Evolutionary conservation across 306 rosid species (phyloP).

Genomic region (Citrullus mucosospermus): DNA sequence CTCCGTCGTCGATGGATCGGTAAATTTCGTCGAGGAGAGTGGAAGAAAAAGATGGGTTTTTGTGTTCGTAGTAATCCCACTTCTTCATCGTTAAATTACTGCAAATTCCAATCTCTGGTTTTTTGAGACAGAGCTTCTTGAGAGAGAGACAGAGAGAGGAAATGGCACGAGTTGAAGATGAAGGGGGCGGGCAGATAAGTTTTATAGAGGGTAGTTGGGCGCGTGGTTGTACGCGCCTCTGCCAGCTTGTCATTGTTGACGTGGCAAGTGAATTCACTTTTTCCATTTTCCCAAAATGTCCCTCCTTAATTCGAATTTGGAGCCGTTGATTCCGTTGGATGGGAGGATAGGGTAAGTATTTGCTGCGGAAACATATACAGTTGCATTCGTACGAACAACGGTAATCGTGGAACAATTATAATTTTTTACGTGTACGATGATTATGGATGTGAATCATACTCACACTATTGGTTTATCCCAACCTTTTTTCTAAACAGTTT

Average conservation of each 20-base stretch:
- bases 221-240: constrained; percentile 35
- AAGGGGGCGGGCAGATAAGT: constrained; percentile 15
- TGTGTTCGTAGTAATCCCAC: constrained; percentile 7
- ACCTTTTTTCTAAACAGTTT: no score
- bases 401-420: no score
- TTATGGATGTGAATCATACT: no score
- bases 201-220: constrained; percentile 35
- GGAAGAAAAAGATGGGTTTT: constrained; percentile 68
- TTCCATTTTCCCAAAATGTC: neutral
- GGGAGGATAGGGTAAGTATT: neutral
- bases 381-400: neutral
- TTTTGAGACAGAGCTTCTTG: constrained; percentile 9
- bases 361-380: neutral
- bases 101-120: neutral
- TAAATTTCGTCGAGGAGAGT: constrained; percentile 67
- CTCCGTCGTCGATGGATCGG: constrained; percentile 68
- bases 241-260: constrained; percentile 33
- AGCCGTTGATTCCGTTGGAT: constrained; percentile 4
- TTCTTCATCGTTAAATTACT: constrained; percentile 26
- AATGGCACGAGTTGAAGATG: constrained; percentile 5
- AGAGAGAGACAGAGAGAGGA: constrained; percentile 21
- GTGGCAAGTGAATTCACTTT: constrained; percentile 18
- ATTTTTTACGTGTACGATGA: no score
- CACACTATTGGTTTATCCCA: no score
- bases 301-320: constrained; percentile 25